Evolutionary conservation across 1,284 basidiomycete genomes (phyloP).

Genomic region (Sutorius eximius): DNA sequence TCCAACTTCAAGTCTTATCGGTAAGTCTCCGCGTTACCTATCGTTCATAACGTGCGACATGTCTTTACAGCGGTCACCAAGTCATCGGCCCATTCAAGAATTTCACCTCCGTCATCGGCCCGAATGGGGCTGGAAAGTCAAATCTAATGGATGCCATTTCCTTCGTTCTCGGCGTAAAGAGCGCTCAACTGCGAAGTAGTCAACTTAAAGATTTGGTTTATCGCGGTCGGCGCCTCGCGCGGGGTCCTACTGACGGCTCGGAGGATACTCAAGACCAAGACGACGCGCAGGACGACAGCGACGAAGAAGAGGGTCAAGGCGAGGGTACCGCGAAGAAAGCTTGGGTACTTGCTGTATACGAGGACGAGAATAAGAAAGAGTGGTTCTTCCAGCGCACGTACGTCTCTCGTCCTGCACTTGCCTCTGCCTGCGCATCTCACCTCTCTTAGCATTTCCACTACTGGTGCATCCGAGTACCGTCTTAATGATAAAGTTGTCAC

Average conservation of each 20-base stretch:
- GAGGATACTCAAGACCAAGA: constrained; percentile 47
- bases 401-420: constrained; percentile 32
- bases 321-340: constrained; percentile 88
- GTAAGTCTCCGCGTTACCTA: constrained; percentile 34
- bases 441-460: constrained; percentile 73
- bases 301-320: constrained; percentile 59
- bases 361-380: constrained; percentile 76
- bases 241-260: constrained; percentile 50
- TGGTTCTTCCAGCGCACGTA: constrained; percentile 91
- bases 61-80: constrained; percentile 67
- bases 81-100: constrained; percentile 88
- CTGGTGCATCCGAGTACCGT: constrained; percentile 86
- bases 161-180: constrained; percentile 96
- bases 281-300: constrained; percentile 45
- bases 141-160: constrained; percentile 99
- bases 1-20: constrained; percentile 94
- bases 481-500: constrained; percentile 79
- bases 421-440: constrained; percentile 4
- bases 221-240: constrained; percentile 79
- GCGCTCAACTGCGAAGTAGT: constrained; percentile 87
- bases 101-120: constrained; percentile 96
- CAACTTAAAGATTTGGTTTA: constrained; percentile 96
- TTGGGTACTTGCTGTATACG: constrained; percentile 92
- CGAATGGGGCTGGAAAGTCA: constrained; percentile 98
- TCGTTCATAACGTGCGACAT: constrained; percentile 5